Evolutionary conservation across 495 filamentous ascomycete genomes (phyloP), one percentile per base, ranked within the genome.

Genomic region (Rostrohypoxylon terebratum): DNA sequence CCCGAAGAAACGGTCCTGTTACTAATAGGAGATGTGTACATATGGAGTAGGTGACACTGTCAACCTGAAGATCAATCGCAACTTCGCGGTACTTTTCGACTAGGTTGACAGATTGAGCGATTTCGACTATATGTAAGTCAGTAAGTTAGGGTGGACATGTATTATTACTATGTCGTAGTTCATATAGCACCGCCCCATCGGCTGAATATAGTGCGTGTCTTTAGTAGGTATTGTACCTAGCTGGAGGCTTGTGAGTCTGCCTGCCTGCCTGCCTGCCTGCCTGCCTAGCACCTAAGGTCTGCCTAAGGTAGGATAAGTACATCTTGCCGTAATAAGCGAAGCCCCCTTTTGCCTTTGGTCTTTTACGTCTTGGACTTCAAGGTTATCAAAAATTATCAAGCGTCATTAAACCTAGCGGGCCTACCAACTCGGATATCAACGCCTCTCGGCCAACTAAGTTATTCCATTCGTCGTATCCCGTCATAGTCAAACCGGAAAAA

Each of bases 41-140:
- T 36, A 65, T 69, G 62, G 23, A 74, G 71, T 66, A 74, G 71
- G 71, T 74, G 71, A 74, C 71, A 74, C 71, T 69, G 71, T 53
- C 64, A 57, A 67, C 66, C 66, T 69, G 66, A 66, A 65, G 71
- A 74, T 69, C 71, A 42, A 48, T 59, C 50, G 48, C 21, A 28
- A 28, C 11, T 25, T n/a, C 23, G 8, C 13, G 20, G 47, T 53
- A 31, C 48, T n/a, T 53, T 51, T 14, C 45, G n/a, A 33, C 21
- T 11, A 20, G 48, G 34, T 57, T 69, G 60, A 69, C 10, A 20
- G 48, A 28, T 57, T 69, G 60, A 69, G 66, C 60, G 65, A 64
- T 62, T 65, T 73, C 44, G 58, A 63, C 47, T 44, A 62, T 40
- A 31, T n/a, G 23, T 53, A 53, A 10, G 18, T 53, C 6, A 18